Evolutionary conservation across 1,284 basidiomycete genomes (phyloP), one percentile per base, ranked within the genome.

Genomic region (Chondrostereum purpureum): DNA sequence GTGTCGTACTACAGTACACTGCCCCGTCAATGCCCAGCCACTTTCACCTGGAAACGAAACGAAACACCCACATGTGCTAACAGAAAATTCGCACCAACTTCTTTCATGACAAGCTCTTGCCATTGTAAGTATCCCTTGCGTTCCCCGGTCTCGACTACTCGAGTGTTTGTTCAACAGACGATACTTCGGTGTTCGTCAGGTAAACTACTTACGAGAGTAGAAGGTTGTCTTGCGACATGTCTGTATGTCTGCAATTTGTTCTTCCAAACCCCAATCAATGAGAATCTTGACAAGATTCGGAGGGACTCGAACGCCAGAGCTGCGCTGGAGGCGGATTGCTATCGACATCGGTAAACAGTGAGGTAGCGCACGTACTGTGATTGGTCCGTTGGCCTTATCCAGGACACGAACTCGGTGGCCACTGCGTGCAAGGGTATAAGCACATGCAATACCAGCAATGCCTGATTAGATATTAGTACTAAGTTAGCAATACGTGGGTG

Each of bases 261-360:
- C 65, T 16, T 54, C 63, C 20, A 77, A 59, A 4, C 72, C 72
- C 77, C 77, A 78, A 36, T 73, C 65, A 3, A 62, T 50, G 8
- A 78, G 62, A 17, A 78, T 69, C 50, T 75, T 77, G 35, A 69
- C 70, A 36, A 70, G 55, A 55, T 78, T 78, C 0, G 76, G 75
- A 20, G 75, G 70, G 5, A 77, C 58, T 20, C 74, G 70, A 12
- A 73, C 60, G 4, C 71, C 73, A 13, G 63, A 69, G 4, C 61
- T 57, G 22, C 60, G 59, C 55, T 68, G 50, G 10, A 37, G 42
- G 36, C 16, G 8, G 27, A n/a, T 31, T 31, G 27, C 10, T 10
- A 10, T 8, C 8, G 17, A 17, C 36, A 37, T 37, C 13, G 36
- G 36, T 16, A 45, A 34, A 27, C 19, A 38, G 20, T n/a, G 42